Conservation (phyloP, 805 yeast genomes). For the Candida sphagnicola region DNA sequence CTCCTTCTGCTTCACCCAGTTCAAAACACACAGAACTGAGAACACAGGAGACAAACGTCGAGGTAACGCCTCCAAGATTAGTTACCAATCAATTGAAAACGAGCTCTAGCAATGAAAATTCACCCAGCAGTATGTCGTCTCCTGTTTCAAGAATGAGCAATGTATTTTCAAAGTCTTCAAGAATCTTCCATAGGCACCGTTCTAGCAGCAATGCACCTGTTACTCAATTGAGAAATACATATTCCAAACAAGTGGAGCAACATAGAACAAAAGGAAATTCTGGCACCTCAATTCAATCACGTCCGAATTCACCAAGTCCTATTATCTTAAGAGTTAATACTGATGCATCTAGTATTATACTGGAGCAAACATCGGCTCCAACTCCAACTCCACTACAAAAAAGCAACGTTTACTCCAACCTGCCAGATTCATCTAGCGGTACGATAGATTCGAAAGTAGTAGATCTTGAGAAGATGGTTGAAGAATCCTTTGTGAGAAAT, state of each 20-base stretch:
- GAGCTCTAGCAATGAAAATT: background rate
- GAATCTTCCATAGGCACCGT: slow-evolving; percentile 21
- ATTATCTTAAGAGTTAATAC: background rate
- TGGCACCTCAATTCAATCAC: background rate
- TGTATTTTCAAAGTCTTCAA: slow-evolving; percentile 23
- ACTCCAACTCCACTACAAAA: background rate
- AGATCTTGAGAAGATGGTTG: background rate
- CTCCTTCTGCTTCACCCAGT: background rate
- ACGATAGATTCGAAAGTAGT: background rate
- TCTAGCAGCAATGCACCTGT: slow-evolving; percentile 3
- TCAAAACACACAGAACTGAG: background rate
- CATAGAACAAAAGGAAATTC: slow-evolving; percentile 25
- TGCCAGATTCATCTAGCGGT: slow-evolving; percentile 2
- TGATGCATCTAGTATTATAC: background rate
- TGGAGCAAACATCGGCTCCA: slow-evolving; percentile 3
- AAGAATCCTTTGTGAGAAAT: background rate
- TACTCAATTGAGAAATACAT: slow-evolving; percentile 22
- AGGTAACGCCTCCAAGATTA: background rate
- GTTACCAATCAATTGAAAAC: background rate
- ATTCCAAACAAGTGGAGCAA: slow-evolving; percentile 30
- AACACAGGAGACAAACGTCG: background rate
- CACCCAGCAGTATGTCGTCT: background rate
- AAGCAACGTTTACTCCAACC: background rate
- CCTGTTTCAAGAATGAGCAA: slow-evolving; percentile 15
- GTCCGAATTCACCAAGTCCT: slow-evolving; percentile 2